Conservation (phyloP, 345 rosid genomes). For the Pistacia vera region DNA sequence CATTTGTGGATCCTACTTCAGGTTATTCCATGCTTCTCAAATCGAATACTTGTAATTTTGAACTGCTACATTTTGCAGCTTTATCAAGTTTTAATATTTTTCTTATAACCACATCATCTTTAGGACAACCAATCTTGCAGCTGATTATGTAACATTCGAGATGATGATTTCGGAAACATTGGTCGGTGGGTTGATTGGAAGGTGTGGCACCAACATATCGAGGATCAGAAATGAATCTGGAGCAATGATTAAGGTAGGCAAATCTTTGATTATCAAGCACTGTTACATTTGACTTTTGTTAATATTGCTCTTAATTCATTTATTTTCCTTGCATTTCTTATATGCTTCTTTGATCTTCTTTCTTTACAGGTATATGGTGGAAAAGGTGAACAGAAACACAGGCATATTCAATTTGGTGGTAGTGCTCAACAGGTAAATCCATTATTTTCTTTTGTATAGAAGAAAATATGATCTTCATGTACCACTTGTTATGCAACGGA, state of each 20-base stretch:
- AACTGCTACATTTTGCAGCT: slow-evolving; percentile 33
- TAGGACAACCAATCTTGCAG: slow-evolving; percentile 74
- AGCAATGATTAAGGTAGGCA: slow-evolving; percentile 57
- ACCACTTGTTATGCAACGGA: too few species aligned
- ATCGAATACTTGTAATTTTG: background rate
- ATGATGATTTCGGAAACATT: slow-evolving; percentile 61
- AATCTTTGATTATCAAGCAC: background rate
- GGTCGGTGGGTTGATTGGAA: slow-evolving; percentile 70
- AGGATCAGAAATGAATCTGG: slow-evolving; percentile 71
- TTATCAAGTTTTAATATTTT: slow-evolving; percentile 46
- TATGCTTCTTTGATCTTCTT: background rate
- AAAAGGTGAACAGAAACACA: slow-evolving; percentile 58
- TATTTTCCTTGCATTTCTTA: background rate
- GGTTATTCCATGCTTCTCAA: slow-evolving; percentile 41
- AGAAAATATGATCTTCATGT: too few species aligned
- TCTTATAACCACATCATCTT: slow-evolving; percentile 58
- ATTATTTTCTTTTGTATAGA: background rate
- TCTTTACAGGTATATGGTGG: slow-evolving; percentile 59
- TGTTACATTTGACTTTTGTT: background rate
- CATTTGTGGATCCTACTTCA: slow-evolving; percentile 50
- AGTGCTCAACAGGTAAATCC: slow-evolving; percentile 56
- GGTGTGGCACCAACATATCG: slow-evolving; percentile 66
- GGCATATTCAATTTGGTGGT: slow-evolving; percentile 68
- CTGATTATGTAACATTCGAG: slow-evolving; percentile 64
- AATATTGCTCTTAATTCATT: background rate